These are phyloP conservation scores for Nigrospora sphaerica DNA, from an alignment of 2,329 filamentous ascomycete species.

Conservation along the genomic window DNA sequence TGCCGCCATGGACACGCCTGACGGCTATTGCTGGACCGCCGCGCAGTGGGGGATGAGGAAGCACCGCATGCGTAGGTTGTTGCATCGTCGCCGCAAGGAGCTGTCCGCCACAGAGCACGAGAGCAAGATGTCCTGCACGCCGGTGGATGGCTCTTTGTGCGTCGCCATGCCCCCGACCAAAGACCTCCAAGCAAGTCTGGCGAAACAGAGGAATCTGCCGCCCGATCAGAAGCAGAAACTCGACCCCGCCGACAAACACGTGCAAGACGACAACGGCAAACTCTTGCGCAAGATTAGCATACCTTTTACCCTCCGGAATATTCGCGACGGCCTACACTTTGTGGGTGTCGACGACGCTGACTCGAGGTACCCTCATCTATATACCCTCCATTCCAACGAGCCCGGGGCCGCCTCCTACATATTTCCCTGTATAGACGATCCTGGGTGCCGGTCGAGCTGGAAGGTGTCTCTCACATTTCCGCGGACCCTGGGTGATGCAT, in stretches of 20 bases:
- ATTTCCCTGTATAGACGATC: slow-evolving; percentile 90
- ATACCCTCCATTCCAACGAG: slow-evolving; percentile 74
- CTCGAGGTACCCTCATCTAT: slow-evolving; percentile 80
- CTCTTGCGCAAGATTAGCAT: slow-evolving; percentile 49
- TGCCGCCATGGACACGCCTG: slow-evolving; percentile 53
- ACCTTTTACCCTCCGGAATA: slow-evolving; percentile 68
- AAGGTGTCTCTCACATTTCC: slow-evolving; percentile 82
- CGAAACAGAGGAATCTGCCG: slow-evolving; percentile 12
- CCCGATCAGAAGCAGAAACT: slow-evolving; percentile 23
- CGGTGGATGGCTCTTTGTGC: slow-evolving; percentile 44
- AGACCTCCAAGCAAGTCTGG: slow-evolving; percentile 16
- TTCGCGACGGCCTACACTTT: slow-evolving; percentile 86
- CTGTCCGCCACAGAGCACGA: slow-evolving; percentile 49
- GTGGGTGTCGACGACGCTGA: slow-evolving; percentile 78
- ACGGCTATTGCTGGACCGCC: slow-evolving; percentile 55
- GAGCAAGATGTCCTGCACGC: slow-evolving; percentile 43
- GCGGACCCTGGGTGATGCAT: slow-evolving; percentile 74
- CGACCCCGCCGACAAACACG: slow-evolving; percentile 27
- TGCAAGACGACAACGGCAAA: slow-evolving; percentile 22
- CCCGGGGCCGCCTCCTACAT: slow-evolving; percentile 77
- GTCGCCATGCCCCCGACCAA: slow-evolving; percentile 30
- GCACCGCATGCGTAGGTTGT: slow-evolving; percentile 54
- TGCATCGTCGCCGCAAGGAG: slow-evolving; percentile 44
- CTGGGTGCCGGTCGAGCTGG: slow-evolving; percentile 75
- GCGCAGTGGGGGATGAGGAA: slow-evolving; percentile 70